Conservation (phyloP, 2,329 filamentous ascomycete genomes). For the Talaromyces verruculosus region DNA sequence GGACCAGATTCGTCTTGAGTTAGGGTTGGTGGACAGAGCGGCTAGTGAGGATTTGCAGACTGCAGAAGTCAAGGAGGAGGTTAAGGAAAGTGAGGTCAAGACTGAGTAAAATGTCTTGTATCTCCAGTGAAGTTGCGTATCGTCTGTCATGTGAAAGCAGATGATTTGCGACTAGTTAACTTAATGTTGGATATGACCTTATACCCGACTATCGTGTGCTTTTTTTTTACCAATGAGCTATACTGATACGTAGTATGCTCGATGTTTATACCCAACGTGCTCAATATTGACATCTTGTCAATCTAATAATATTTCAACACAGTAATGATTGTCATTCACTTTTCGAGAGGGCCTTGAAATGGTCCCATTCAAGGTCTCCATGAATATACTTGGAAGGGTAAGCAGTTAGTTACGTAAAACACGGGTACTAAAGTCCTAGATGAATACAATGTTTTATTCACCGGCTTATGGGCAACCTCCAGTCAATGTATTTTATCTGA, state of each 20-base stretch:
- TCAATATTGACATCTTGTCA: not conserved
- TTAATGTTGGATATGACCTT: not conserved
- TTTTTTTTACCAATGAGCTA: not conserved
- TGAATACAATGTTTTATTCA: not conserved
- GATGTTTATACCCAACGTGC: not conserved
- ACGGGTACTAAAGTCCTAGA: not conserved
- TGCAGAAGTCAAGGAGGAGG: slow-evolving; percentile 18
- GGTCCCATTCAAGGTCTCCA: not conserved
- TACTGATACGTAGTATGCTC: not conserved
- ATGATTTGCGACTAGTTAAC: not conserved
- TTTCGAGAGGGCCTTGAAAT: not conserved
- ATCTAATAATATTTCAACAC: not conserved
- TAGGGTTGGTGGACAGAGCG: slow-evolving; percentile 53
- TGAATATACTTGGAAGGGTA: not conserved
- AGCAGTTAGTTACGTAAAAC: not conserved
- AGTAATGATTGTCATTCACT: not conserved
- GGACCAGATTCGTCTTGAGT: slow-evolving; percentile 69
- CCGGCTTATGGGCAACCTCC: no score
- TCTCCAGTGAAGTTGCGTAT: not conserved
- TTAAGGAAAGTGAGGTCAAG: slow-evolving; percentile 17
- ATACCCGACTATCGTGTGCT: not conserved
- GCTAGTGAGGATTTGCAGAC: slow-evolving; percentile 5
- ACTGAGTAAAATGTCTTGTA: not conserved
- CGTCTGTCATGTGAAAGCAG: not conserved
- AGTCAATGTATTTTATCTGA: no score